A percentile compares a stretch with the other conserved stretches of the same genome.
These are phyloP conservation scores for Apodospora peruviana DNA, from an alignment of 495 filamentous ascomycete species.

Conservation along the genomic window DNA sequence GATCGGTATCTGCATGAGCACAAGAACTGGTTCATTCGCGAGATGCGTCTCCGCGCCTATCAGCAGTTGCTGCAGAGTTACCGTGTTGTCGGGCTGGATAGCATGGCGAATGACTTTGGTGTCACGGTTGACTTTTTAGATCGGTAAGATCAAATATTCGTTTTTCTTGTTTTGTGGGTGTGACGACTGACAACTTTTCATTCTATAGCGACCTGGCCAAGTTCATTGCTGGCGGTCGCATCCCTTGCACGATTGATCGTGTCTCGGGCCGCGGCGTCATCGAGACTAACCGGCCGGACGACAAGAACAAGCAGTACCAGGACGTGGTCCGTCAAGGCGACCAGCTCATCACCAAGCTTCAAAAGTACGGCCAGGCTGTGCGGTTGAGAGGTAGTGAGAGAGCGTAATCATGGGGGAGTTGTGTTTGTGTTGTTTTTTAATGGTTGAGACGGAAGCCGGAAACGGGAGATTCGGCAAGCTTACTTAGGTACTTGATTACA, in stretches of 20 bases:
- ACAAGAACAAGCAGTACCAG: slow-evolving; percentile 98
- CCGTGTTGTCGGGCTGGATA: slow-evolving; percentile 87
- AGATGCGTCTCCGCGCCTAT: slow-evolving; percentile 94
- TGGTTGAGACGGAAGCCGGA: too few relatives aligned
- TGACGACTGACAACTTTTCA: slow-evolving; percentile 3
- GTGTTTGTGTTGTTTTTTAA: too few relatives aligned
- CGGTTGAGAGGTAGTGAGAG: slow-evolving; percentile 91
- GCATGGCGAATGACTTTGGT: slow-evolving; percentile 94
- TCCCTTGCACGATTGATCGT: slow-evolving; percentile 94
- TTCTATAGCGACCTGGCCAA: slow-evolving; percentile 78
- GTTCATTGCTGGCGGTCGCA: slow-evolving; percentile 91
- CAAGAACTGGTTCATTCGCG: slow-evolving; percentile 89
- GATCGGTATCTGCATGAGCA: slow-evolving; percentile 95
- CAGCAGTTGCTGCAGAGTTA: slow-evolving; percentile 97
- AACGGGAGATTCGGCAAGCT: too few relatives aligned
- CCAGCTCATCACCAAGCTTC: slow-evolving; percentile 93
- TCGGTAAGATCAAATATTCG: slow-evolving; percentile 52
- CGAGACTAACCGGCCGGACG: slow-evolving; percentile 93
- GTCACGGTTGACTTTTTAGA: slow-evolving; percentile 94
- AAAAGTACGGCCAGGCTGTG: slow-evolving; percentile 97
- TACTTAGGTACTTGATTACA: too few relatives aligned
- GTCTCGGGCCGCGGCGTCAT: slow-evolving; percentile 85
- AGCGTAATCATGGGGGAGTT: too few relatives aligned
- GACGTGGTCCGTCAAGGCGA: slow-evolving; percentile 97
- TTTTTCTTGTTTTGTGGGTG: slow-evolving; percentile 9